Evolutionary conservation across 805 yeast genomes (phyloP).

Genomic region (Candida endomychidarum): DNA sequence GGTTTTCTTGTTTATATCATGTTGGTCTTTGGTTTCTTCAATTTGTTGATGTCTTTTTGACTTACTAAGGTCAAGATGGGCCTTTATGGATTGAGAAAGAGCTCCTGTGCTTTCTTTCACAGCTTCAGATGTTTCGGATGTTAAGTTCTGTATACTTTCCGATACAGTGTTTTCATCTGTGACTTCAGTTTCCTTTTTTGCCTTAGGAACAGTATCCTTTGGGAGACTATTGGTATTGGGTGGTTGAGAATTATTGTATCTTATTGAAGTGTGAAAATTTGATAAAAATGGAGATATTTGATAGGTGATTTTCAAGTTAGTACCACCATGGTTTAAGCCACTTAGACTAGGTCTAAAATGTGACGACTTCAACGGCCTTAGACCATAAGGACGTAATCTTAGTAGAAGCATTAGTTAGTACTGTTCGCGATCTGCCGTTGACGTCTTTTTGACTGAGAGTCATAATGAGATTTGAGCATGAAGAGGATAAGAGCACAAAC

Average conservation of each 20-base stretch:
- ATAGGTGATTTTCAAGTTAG: no score
- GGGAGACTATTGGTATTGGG: no score
- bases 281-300: no score
- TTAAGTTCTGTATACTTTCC: no score
- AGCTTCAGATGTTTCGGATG: background rate
- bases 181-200: no score
- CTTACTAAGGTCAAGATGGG: conserved; percentile 30
- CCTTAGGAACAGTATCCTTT: no score
- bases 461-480: no score
- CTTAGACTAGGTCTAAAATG: no score
- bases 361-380: background rate
- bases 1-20: conserved; percentile 25
- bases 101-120: background rate
- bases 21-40: conserved; percentile 37
- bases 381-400: background rate
- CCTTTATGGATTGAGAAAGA: conserved; percentile 20
- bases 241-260: background rate
- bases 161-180: no score
- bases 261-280: background rate
- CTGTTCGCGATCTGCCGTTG: background rate
- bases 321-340: no score
- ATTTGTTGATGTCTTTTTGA: conserved; percentile 24
- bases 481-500: no score
- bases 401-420: background rate
- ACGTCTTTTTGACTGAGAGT: background rate